Percentiles rank a stretch among this genome's conserved stretches.
Evolutionary conservation across 2,329 filamentous ascomycete species (phyloP).

Genomic region (Canariomyces notabilis): DNA sequence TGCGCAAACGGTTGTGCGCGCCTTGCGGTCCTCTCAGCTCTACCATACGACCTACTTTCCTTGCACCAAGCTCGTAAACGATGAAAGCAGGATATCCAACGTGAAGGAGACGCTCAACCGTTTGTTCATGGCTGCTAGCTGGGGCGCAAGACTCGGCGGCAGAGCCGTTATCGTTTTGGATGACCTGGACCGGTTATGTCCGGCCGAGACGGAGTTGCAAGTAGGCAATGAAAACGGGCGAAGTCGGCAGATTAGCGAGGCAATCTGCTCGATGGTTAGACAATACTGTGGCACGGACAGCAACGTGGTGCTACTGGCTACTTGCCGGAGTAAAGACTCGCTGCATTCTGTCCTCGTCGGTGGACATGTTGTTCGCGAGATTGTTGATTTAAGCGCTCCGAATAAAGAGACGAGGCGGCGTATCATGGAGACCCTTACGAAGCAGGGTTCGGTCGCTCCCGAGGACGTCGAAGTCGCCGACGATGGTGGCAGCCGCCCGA

Average conservation of each 20-base stretch:
- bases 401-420: constrained; percentile 83
- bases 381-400: constrained; percentile 81
- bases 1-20: constrained; percentile 68
- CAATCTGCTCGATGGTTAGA: constrained; percentile 73
- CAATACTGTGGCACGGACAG: constrained; percentile 78
- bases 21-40: constrained; percentile 64
- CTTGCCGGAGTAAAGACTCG: constrained; percentile 87
- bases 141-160: constrained; percentile 84
- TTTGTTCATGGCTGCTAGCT: constrained; percentile 82
- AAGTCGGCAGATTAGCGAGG: constrained; percentile 87
- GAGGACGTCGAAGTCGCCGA: constrained; percentile 32
- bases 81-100: constrained; percentile 82
- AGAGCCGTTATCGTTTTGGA: constrained; percentile 82
- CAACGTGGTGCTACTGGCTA: constrained; percentile 81
- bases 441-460: constrained; percentile 42
- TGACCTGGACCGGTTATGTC: constrained; percentile 88
- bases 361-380: constrained; percentile 87
- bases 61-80: constrained; percentile 80
- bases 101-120: constrained; percentile 85
- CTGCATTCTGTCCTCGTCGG: constrained; percentile 87
- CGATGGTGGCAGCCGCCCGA: constrained; percentile 49
- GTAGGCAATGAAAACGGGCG: constrained; percentile 90
- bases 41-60: constrained; percentile 83
- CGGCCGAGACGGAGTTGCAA: constrained; percentile 88
- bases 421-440: constrained; percentile 76